Conservation (phyloP, 805 yeast species). For the Blastobotrys mokoenaii region DNA sequence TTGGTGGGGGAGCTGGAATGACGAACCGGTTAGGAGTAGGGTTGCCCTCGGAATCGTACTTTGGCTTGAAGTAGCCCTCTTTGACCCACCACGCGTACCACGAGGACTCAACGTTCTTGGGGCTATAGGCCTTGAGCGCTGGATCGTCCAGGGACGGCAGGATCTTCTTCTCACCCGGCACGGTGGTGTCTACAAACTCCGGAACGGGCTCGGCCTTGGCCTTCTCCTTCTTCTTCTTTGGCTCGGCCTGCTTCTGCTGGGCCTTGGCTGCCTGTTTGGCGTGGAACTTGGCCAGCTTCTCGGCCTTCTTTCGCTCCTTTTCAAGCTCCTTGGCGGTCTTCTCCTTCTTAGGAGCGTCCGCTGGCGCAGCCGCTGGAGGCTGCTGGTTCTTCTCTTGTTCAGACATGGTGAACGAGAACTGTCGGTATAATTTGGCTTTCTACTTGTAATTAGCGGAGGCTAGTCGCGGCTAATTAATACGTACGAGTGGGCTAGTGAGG, state of each 20-base stretch:
- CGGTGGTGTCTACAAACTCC: slow-evolving; percentile 78
- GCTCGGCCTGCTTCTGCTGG: slow-evolving; percentile 33
- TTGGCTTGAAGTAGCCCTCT: slow-evolving; percentile 83
- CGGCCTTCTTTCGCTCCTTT: slow-evolving; percentile 82
- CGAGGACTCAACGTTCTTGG: slow-evolving; percentile 86
- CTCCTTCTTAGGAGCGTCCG: slow-evolving; percentile 29
- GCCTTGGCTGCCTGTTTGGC: slow-evolving; percentile 72
- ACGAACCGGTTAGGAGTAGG: slow-evolving; percentile 68
- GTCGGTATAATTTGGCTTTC: neutral
- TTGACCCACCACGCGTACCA: slow-evolving; percentile 98
- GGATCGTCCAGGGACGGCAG: slow-evolving; percentile 86
- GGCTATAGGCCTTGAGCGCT: slow-evolving; percentile 87
- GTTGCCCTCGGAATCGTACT: slow-evolving; percentile 65
- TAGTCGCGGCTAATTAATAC: neutral
- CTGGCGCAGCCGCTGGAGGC: slow-evolving; percentile 7
- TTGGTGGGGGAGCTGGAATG: slow-evolving; percentile 99
- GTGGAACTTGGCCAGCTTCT: slow-evolving; percentile 75
- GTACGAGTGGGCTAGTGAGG: neutral
- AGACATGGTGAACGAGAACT: slow-evolving; percentile 6
- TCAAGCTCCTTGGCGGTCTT: slow-evolving; percentile 77
- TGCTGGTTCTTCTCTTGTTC: slow-evolving; percentile 1
- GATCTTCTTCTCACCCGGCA: slow-evolving; percentile 83
- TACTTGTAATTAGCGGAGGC: neutral
- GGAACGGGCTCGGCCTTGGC: slow-evolving; percentile 65
- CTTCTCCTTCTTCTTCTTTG: slow-evolving; percentile 52